Evolutionary conservation across 352 stramenopile species (phyloP).

Genomic region (Pythium volutum): DNA sequence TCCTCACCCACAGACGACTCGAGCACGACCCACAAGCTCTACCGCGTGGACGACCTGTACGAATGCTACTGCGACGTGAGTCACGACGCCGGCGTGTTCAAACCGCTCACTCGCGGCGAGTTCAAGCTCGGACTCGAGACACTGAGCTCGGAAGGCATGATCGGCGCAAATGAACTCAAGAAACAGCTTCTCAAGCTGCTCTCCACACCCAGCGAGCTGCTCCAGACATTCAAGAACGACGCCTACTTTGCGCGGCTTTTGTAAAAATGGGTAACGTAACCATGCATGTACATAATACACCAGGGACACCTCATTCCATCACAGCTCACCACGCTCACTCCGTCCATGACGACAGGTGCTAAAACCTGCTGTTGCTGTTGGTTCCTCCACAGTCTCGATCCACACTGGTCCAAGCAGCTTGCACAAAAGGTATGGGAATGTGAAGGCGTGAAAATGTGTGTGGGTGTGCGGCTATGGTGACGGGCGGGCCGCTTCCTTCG

Average conservation of each 20-base stretch:
- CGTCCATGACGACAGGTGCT: no score
- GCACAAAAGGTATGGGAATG: background rate
- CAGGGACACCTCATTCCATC: background rate
- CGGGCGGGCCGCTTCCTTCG: constrained; percentile 17
- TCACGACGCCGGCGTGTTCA: constrained; percentile 62
- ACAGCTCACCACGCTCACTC: background rate
- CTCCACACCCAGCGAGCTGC: constrained; percentile 58
- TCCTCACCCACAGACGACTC: background rate
- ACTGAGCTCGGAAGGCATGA: constrained; percentile 61
- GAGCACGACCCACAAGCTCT: constrained; percentile 28
- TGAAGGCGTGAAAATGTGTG: background rate
- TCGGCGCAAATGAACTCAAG: constrained; percentile 56
- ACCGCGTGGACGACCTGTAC: constrained; percentile 61
- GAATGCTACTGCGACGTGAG: constrained; percentile 66
- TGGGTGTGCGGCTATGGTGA: constrained; percentile 6
- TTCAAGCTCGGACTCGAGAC: constrained; percentile 70
- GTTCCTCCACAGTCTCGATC: no score
- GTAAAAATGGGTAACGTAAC: constrained; percentile 23
- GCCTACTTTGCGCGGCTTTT: constrained; percentile 72
- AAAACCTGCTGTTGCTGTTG: no score
- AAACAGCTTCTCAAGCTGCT: constrained; percentile 77
- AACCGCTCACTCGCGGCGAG: constrained; percentile 53
- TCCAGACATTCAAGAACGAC: constrained; percentile 71
- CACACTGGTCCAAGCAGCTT: background rate
- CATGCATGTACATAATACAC: constrained; percentile 7